phyloP scores from a whole-genome alignment of 164 flowering plant species.

The Vitis riparia region DNA sequence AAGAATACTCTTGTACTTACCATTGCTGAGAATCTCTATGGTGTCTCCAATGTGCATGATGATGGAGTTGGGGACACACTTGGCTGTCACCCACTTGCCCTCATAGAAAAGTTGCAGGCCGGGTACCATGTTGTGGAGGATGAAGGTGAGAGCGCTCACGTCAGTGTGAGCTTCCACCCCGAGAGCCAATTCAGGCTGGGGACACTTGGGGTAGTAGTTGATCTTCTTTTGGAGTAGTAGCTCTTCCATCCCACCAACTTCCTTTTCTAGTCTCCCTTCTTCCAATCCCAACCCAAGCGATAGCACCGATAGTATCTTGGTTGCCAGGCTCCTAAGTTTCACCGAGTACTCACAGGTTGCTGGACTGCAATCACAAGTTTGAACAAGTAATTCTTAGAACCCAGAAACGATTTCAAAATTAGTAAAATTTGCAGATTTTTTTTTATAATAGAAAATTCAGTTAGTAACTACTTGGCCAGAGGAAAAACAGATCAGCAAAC shows the following conservation, averaged over 20 bases:
- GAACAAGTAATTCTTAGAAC: not conserved
- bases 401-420: not conserved
- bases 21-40: conserved; percentile 82
- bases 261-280: conserved; percentile 74
- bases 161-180: conserved; percentile 98
- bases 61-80: conserved; percentile 82
- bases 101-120: conserved; percentile 76
- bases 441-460: not conserved
- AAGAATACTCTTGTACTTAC: conserved; percentile 83
- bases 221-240: conserved; percentile 79
- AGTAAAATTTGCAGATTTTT: not conserved
- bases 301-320: conserved; percentile 51
- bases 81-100: conserved; percentile 87
- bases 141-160: conserved; percentile 79
- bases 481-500: not conserved
- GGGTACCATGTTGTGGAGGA: conserved; percentile 97
- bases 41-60: conserved; percentile 92
- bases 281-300: conserved; percentile 77
- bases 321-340: conserved; percentile 57
- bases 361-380: conserved; percentile 36
- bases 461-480: no score
- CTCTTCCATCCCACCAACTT: conserved; percentile 82
- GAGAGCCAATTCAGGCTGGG: conserved; percentile 90
- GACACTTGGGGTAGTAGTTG: conserved; percentile 95
- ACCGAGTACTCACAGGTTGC: conserved; percentile 66